phyloP scores from a whole-genome alignment of 2,329 filamentous ascomycete genomes.

The Sporothrix luriei region DNA sequence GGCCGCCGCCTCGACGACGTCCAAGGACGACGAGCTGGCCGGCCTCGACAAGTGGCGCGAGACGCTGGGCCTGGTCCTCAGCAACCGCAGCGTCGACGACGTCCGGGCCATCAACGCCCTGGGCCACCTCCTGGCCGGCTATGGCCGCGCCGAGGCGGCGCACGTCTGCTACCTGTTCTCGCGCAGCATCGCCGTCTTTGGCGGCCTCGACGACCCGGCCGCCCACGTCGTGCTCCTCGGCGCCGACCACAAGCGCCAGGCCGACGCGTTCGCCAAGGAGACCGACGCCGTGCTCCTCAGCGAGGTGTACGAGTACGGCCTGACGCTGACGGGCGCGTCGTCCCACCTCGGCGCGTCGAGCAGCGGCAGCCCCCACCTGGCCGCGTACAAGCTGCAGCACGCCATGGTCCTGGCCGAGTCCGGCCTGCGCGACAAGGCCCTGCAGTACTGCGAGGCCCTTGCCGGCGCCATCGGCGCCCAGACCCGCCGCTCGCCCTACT shows the following conservation, averaged over 20 bases:
- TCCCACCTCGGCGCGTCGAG: constrained; percentile 39
- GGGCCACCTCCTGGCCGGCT: constrained; percentile 78
- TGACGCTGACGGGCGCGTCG: constrained; percentile 67
- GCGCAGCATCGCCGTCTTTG: constrained; percentile 68
- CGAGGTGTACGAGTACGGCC: constrained; percentile 90
- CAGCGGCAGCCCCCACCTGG: constrained; percentile 63
- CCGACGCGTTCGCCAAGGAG: constrained; percentile 74
- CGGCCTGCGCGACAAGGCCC: constrained; percentile 78
- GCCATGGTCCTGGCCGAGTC: constrained; percentile 81
- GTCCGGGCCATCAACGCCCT: constrained; percentile 75
- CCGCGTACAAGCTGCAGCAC: constrained; percentile 89
- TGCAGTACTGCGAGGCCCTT: constrained; percentile 90
- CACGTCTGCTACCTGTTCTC: constrained; percentile 94
- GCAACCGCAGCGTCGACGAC: constrained; percentile 84
- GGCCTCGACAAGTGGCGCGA: constrained; percentile 94
- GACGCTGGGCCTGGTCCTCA: constrained; percentile 80
- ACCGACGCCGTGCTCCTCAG: constrained; percentile 89
- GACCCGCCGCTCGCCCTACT: constrained; percentile 83
- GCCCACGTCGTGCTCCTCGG: constrained; percentile 78
- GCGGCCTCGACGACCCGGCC: constrained; percentile 78
- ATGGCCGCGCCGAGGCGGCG: constrained; percentile 86
- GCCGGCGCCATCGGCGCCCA: constrained; percentile 73
- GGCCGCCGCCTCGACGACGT: constrained; percentile 57
- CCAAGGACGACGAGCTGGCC: constrained; percentile 75
- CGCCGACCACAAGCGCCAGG: constrained; percentile 73